Base-by-base conservation (phyloP, 1,139 yeast species). In the Saccharomyces hybrid region DNA sequence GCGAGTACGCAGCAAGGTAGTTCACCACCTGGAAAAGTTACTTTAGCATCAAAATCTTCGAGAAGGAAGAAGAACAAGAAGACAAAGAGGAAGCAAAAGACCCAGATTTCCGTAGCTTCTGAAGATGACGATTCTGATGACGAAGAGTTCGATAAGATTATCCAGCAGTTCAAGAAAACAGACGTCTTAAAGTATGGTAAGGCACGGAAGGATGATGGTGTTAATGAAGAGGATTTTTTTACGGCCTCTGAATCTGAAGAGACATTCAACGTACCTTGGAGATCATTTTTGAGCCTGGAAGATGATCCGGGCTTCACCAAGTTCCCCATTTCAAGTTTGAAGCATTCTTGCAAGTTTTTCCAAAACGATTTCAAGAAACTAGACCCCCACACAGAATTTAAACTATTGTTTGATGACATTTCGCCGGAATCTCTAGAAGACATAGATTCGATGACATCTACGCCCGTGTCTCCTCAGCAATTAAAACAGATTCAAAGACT, bases 361-460 rank as follows among this genome's bases (percentile, higher is more conserved):
- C 74, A 56, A 26, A 77, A 11, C 6, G 75, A 80, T 48, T 68
- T 77, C 3, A 80, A 78, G 55, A 80, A 83, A 57, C 74, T 89
- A 48, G 95, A 89, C 66, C 88, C 95, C 2, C 96, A 88, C 63
- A 80, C 81, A 50, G 97, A 89, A 65, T 84, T 87, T 66, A 79
- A 81, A 53, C 76, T 78, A 56, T 71, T 89, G 50, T 88, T 89
- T 72, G 96, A 95, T 5, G 83, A 84, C 60, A 71, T 87, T 11
- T 84, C 93, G 0, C 68, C 79, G 11, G 86, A 84, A 48, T 82
- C 87, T 0, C 75, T 86, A 14, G 86, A 83, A 53, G 93, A 86
- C 68, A 91, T 89, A 0, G 88, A 86, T 60, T 78, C 86, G 6
- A 72, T 75, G 50, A 73, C 78, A 1, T 71, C 78, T 11, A 68